phyloP scores from a whole-genome alignment of 225 moss, liverwort and hornwort species.

The Physcomitrium patens region DNA sequence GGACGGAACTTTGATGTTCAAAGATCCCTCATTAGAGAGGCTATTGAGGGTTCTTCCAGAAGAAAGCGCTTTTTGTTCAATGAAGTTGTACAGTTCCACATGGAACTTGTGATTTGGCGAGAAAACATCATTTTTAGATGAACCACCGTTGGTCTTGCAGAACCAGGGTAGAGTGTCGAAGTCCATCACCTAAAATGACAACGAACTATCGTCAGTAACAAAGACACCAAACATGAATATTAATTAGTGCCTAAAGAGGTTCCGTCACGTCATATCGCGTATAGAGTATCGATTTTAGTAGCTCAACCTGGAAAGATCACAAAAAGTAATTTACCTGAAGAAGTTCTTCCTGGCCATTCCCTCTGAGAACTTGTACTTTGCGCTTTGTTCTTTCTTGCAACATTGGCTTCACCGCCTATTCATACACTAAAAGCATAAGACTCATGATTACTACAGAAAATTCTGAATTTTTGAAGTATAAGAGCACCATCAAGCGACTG shows the following conservation, averaged over 20 bases:
- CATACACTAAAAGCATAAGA: constrained; percentile 25
- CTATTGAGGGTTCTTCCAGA: constrained; percentile 39
- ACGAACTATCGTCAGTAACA: background rate
- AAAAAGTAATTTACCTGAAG: constrained; percentile 43
- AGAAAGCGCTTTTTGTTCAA: constrained; percentile 36
- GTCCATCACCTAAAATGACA: constrained; percentile 48
- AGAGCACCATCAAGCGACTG: background rate
- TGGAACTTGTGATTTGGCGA: constrained; percentile 57
- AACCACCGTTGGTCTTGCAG: constrained; percentile 41
- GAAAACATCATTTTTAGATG: constrained; percentile 34
- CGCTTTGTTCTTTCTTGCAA: constrained; percentile 95
- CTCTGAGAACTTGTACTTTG: constrained; percentile 92
- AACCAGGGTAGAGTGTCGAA: constrained; percentile 46
- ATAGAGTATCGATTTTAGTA: too few species aligned
- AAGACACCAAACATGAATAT: background rate
- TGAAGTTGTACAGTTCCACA: constrained; percentile 41
- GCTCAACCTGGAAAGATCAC: too few species aligned
- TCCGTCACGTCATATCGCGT: too few species aligned
- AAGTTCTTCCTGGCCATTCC: constrained; percentile 90
- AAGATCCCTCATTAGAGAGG: constrained; percentile 46
- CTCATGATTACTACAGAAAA: background rate
- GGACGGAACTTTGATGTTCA: constrained; percentile 60
- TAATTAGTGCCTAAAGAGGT: background rate
- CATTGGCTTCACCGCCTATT: constrained; percentile 93
- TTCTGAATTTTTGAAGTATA: background rate